phyloP scores from a whole-genome alignment of 164 flowering plant species.

The Umbellularia californica region DNA sequence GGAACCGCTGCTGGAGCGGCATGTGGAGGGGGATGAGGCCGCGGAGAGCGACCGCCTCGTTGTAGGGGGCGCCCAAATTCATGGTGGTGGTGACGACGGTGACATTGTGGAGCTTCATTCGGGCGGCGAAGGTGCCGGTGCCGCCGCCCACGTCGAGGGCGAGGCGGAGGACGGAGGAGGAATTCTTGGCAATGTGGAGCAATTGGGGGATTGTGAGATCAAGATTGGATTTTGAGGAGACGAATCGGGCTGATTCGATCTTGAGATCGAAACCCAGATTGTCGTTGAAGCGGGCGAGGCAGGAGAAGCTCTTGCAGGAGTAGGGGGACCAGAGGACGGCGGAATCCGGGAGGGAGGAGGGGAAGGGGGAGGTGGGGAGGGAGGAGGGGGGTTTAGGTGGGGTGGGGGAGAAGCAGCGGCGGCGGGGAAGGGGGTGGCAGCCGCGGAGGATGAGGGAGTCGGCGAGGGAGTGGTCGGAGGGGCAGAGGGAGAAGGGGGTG shows the following conservation, averaged over 20 bases:
- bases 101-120: conserved; percentile 62
- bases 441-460: conserved; percentile 80
- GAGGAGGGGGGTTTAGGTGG: conserved; percentile 32
- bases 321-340: conserved; percentile 47
- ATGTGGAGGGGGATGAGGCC: conserved; percentile 78
- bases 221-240: conserved; percentile 39
- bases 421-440: conserved; percentile 93
- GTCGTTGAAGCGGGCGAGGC: conserved; percentile 31
- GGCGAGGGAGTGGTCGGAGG: conserved; percentile 48
- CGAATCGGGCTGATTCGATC: conserved; percentile 38
- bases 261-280: conserved; percentile 49
- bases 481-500: conserved; percentile 70
- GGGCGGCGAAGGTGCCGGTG: conserved; percentile 78
- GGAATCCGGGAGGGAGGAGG: conserved; percentile 45
- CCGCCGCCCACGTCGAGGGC: conserved; percentile 88
- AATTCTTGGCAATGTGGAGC: conserved; percentile 11
- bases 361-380: conserved; percentile 40
- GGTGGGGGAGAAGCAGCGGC: conserved; percentile 77
- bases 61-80: conserved; percentile 71
- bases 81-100: conserved; percentile 84
- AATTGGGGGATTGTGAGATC: conserved; percentile 32
- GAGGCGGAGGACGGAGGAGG: conserved; percentile 44
- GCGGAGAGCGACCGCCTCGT: conserved; percentile 67
- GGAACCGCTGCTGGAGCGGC: conserved; percentile 91
- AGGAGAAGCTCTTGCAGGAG: conserved; percentile 50